Conservation (phyloP, 495 filamentous ascomycete genomes). For the Penicillium herquei region DNA sequence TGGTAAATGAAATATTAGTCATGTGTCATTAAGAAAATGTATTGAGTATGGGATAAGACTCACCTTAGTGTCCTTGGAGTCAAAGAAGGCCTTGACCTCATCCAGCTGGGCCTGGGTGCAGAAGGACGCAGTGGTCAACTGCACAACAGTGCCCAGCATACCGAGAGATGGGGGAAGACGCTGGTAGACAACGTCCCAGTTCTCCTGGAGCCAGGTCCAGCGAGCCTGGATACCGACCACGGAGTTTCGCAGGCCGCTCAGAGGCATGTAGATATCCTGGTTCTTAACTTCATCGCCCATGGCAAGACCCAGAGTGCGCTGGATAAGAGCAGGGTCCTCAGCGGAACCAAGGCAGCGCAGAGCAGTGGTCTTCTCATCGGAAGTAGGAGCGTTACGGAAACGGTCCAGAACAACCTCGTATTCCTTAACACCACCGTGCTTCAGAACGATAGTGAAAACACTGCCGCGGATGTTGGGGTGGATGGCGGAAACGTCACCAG, state of each 20-base stretch:
- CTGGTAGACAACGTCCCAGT: constrained; percentile 80
- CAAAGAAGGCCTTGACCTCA: constrained; percentile 79
- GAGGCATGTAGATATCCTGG: constrained; percentile 91
- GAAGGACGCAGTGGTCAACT: constrained; percentile 81
- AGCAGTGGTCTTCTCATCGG: constrained; percentile 94
- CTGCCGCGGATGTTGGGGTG: constrained; percentile 65
- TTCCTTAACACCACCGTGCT: constrained; percentile 60
- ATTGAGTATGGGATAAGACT: constrained; percentile 5
- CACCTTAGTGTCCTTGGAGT: constrained; percentile 73
- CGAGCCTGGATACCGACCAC: constrained; percentile 74
- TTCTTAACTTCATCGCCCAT: constrained; percentile 84
- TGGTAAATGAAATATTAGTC: constrained; percentile 15
- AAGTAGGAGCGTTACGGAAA: constrained; percentile 80
- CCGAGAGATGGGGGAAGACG: constrained; percentile 73
- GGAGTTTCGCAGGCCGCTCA: constrained; percentile 75
- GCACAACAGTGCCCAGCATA: constrained; percentile 84
- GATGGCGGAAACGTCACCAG: constrained; percentile 57
- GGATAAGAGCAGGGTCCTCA: constrained; percentile 72
- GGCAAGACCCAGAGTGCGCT: constrained; percentile 73
- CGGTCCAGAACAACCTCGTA: constrained; percentile 74
- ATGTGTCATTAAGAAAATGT: not conserved
- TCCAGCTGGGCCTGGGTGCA: constrained; percentile 70
- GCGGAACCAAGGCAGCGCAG: constrained; percentile 82
- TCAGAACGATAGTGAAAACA: constrained; percentile 62
- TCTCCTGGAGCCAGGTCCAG: constrained; percentile 78